These are phyloP conservation scores for Danielozyma ontarioensis DNA, from an alignment of 805 yeast species.

Conservation along the genomic window DNA sequence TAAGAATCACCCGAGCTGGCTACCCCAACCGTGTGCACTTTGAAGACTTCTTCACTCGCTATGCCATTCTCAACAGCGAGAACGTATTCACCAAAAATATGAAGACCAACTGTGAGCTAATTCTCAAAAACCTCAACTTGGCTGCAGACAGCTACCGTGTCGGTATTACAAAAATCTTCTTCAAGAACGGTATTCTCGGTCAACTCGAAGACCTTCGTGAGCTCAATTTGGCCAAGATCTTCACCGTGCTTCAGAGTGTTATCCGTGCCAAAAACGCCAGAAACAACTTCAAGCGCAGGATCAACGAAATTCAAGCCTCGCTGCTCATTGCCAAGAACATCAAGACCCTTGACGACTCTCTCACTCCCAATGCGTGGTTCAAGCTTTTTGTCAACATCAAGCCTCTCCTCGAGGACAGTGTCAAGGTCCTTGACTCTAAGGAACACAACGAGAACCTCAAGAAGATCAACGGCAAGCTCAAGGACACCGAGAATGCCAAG, in stretches of 20 bases:
- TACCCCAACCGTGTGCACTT: conserved; percentile 90
- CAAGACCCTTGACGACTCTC: conserved; percentile 41
- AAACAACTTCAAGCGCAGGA: conserved; percentile 34
- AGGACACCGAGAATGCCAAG: conserved; percentile 30
- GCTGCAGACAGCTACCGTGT: conserved; percentile 57
- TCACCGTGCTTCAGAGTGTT: conserved; percentile 59
- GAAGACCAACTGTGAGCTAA: conserved; percentile 64
- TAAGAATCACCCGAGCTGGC: conserved; percentile 94
- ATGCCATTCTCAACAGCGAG: conserved; percentile 57
- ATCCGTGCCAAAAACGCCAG: conserved; percentile 65
- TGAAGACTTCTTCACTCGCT: conserved; percentile 71
- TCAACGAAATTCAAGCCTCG: conserved; percentile 67
- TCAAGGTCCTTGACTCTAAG: conserved; percentile 53
- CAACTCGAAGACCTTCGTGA: conserved; percentile 77
- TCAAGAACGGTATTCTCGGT: conserved; percentile 74
- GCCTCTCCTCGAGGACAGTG: conserved; percentile 66
- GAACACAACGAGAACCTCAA: conserved; percentile 54
- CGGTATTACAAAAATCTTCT: conserved; percentile 69
- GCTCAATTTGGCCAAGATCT: conserved; percentile 46
- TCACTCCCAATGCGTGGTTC: conserved; percentile 68
- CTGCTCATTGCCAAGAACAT: conserved; percentile 63
- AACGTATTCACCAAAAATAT: conserved; percentile 41
- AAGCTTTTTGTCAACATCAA: conserved; percentile 62
- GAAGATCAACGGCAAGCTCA: conserved; percentile 39
- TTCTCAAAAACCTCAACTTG: conserved; percentile 58